These are phyloP conservation scores for Coccomyxa sp. DNA, from an alignment of 139 green algal genomes.

Conservation along the genomic window DNA sequence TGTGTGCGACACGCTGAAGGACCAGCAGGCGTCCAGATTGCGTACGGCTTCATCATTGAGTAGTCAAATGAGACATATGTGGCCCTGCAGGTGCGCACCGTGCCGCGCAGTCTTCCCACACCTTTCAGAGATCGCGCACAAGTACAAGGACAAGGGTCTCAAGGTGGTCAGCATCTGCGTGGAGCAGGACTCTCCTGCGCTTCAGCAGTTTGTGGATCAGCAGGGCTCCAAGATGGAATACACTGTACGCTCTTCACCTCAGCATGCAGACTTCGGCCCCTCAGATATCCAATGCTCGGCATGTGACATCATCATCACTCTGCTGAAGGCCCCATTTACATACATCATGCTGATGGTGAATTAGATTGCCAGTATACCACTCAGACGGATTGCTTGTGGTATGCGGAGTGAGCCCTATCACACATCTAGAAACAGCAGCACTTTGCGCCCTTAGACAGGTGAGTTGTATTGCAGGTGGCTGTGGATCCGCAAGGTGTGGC, in stretches of 20 bases:
- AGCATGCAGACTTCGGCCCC: background rate
- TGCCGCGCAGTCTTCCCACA: slow-evolving; percentile 34
- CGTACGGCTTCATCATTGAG: too few species aligned
- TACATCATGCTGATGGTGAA: background rate
- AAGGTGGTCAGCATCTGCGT: slow-evolving; percentile 27
- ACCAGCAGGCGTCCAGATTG: background rate
- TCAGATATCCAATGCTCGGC: background rate
- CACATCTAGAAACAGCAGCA: background rate
- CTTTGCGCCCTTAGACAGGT: too few species aligned
- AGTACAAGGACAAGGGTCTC: slow-evolving; percentile 22
- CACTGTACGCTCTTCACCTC: slow-evolving; percentile 19
- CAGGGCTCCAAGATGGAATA: slow-evolving; percentile 35
- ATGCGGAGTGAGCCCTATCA: background rate
- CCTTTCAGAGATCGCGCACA: slow-evolving; percentile 19
- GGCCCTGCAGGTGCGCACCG: slow-evolving; percentile 24
- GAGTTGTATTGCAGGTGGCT: background rate
- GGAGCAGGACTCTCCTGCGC: slow-evolving; percentile 14
- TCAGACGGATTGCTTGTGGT: background rate
- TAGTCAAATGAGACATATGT: too few species aligned
- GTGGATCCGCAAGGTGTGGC: background rate
- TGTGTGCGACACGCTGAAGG: background rate
- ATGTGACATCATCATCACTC: background rate
- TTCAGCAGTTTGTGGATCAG: slow-evolving; percentile 18
- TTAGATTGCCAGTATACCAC: background rate
- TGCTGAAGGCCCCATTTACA: background rate